Base-by-base conservation (phyloP, 1,284 basidiomycete genomes). In the Coniferiporia sulphurascens region DNA sequence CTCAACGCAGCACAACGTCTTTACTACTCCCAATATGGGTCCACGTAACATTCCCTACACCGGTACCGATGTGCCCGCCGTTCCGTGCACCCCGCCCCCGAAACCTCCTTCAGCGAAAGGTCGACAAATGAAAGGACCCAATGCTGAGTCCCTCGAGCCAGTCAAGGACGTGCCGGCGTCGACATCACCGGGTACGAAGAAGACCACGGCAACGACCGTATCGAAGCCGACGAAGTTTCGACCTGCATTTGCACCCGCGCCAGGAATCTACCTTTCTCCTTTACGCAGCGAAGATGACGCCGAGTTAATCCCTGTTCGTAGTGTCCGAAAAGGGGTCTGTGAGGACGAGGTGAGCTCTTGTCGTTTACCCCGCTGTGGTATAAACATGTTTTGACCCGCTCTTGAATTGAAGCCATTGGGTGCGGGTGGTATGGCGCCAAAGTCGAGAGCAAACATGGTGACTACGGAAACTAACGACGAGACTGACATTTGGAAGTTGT, bases 251-350 rank as follows among this genome's bases (percentile, higher is more conserved):
- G 73, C 77, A 12, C 76, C 78, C 13, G 74, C 73, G 44, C 73
- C 75, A 3, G 79, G 75, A 0, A 73, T 78, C 34, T 77, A 70
- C 62, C 66, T 84, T 57, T 84, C 82, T 38, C 82, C 81, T 48
- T 69, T 81, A 32, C 71, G 69, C 34, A 61, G 65, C 10, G 22
- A 10, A 45, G 27, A 58, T 1, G 53, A 48, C 17, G 21, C 55
- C 17, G 44, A 43, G 56, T 43, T 48, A 48, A 17, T 45, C 32
- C 15, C 52, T 17, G 22, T 19, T 50, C 44, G 19, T 3, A 3
- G 9, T 9, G 41, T n/a, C n/a, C 8, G 12, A 7, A 7, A n/a
- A 12, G 41, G n/a, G 7, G 41, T 43, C n/a, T 13, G 41, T 7
- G 41, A 2, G 7, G 7, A 43, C 41, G n/a, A 43, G 41, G 41